Base-by-base conservation (phyloP, 2,329 filamentous ascomycete genomes). In the Coleophoma crateriformis region DNA sequence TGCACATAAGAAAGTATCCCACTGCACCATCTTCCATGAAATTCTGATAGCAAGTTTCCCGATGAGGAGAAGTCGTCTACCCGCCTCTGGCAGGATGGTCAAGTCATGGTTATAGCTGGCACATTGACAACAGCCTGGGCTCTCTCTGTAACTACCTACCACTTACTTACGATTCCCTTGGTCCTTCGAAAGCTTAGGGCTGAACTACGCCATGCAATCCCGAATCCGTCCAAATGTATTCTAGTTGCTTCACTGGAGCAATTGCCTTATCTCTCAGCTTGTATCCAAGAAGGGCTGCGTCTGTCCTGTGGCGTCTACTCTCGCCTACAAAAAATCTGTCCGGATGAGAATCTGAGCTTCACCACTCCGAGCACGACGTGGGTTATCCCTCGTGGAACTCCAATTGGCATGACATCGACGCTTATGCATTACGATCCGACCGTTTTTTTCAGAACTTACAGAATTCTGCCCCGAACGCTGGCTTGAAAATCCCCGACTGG, bases 381-480 rank as follows among this genome's bases (percentile, higher is more conserved):
- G 53, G 17, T 42, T 2, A 58, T 62, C 44, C 55, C 54, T 20
- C 33, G 49, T 1, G 65, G 68, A 7, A 71, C 65, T 1, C 66
- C 65, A 3, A 64, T 74, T 1, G 62, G 67, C 32, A 69, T 72
- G 61, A 70, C 68, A 0, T 58, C 64, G 2, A 59, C 62, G 3
- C 62, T 71, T 8, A 61, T 65, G 11, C 71, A 75, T 49, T 65
- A 70, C 34, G 63, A 74, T 53, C 63, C 70, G 50, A 57, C 51
- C 10, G 52, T 69, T 15, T 71, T 71, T 66, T 49, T 60, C 70
- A 0, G 59, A 72, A 3, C 66, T 71, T 0, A 58, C 71, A 37
- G 50, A 56, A 0, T 76, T 71, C 49, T 43, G 54, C 3, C 72
- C 72, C 0, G 68, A 73, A 38, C 65, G 72, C 3, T 75, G 67